Evolutionary conservation across 176 grass and related monocot genomes (phyloP).

Genomic region (Luzula sylvatica): DNA sequence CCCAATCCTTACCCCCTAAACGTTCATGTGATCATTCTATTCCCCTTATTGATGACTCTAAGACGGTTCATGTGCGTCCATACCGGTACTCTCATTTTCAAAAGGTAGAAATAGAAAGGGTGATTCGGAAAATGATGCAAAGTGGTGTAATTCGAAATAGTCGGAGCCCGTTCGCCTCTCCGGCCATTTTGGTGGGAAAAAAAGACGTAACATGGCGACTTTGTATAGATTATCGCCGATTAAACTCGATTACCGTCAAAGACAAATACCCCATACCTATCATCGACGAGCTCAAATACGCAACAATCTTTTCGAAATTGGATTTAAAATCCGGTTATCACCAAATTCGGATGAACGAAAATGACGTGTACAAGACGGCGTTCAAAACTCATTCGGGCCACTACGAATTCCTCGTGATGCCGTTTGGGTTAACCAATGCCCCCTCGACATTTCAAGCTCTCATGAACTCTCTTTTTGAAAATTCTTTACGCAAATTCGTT

Average conservation of each 20-base stretch:
- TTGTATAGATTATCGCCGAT: background rate
- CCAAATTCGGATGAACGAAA: too few species aligned
- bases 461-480: too few species aligned
- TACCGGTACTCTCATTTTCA: background rate
- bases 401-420: too few species aligned
- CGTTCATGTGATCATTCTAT: background rate
- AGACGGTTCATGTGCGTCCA: background rate
- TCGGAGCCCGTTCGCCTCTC: conserved; percentile 3
- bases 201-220: background rate
- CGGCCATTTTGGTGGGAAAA: background rate
- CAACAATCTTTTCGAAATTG: too few species aligned
- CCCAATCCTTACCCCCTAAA: background rate
- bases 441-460: too few species aligned
- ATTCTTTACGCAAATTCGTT: too few species aligned
- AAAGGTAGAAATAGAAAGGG: background rate
- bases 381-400: too few species aligned
- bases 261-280: background rate
- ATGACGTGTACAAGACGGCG: too few species aligned
- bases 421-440: too few species aligned
- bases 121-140: background rate
- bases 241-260: background rate
- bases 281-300: too few species aligned
- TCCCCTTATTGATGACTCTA: background rate
- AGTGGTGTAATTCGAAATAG: background rate
- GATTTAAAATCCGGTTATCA: too few species aligned